Percentiles rank a stretch among this genome's conserved stretches.
Evolutionary conservation across 1,139 yeast species (phyloP).

Genomic region (Hansenula anomala): DNA sequence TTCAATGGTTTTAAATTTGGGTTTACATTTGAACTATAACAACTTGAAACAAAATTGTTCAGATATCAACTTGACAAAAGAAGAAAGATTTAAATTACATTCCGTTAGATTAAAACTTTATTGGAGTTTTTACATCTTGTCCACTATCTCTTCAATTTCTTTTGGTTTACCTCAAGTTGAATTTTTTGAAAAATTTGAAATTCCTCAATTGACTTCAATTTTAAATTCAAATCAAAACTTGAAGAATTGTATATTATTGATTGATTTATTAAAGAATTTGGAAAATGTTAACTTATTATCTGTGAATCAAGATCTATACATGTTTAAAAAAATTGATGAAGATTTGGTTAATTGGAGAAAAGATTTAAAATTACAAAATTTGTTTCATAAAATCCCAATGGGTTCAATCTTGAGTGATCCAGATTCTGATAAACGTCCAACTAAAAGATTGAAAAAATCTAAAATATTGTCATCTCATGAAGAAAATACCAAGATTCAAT

Average conservation of each 20-base stretch:
- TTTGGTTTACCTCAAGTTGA: slow-evolving; percentile 21
- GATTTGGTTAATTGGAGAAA: slow-evolving; percentile 9
- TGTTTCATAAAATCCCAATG: slow-evolving; percentile 1
- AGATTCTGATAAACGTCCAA: neutral
- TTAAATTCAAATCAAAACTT: slow-evolving; percentile 17
- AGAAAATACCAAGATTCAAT: slow-evolving; percentile 14
- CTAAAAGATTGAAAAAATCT: slow-evolving; percentile 1
- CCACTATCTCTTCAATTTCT: slow-evolving; percentile 15
- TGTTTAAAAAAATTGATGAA: slow-evolving; percentile 4
- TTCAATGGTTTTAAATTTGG: slow-evolving; percentile 18
- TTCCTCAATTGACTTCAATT: slow-evolving; percentile 18
- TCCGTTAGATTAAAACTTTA: slow-evolving; percentile 48
- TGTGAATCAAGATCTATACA: slow-evolving; percentile 6
- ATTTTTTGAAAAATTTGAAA: slow-evolving; percentile 19
- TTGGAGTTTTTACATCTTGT: slow-evolving; percentile 54
- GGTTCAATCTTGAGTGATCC: neutral
- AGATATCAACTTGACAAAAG: slow-evolving; percentile 24
- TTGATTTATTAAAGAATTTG: slow-evolving; percentile 15
- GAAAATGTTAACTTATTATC: slow-evolving; percentile 10
- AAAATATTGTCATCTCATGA: slow-evolving; percentile 2
- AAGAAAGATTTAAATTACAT: slow-evolving; percentile 30
- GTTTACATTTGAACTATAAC: slow-evolving; percentile 20
- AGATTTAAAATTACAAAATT: slow-evolving; percentile 1
- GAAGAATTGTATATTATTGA: slow-evolving; percentile 14
- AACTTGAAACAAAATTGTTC: slow-evolving; percentile 22